Conservation (phyloP, 1,284 basidiomycete genomes). For the Vanrija humicola region DNA sequence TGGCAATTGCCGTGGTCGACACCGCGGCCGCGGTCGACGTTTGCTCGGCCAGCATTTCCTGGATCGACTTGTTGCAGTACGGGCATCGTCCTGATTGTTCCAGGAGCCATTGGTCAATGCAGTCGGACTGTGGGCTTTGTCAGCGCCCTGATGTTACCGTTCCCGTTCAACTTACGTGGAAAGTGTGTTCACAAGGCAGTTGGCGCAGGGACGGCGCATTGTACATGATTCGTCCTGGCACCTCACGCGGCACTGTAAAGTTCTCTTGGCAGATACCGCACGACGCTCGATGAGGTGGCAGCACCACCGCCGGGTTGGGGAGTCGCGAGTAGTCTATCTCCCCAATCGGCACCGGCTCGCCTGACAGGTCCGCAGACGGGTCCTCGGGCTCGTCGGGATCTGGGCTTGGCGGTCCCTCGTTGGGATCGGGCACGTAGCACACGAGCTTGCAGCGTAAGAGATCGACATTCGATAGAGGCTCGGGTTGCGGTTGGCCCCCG, state of each 20-base stretch:
- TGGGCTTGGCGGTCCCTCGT: conserved; percentile 7
- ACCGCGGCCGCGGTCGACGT: not conserved
- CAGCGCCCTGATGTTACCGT: too few relatives aligned
- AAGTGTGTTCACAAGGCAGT: conserved; percentile 36
- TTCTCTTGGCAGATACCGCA: conserved; percentile 40
- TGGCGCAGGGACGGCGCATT: conserved; percentile 25
- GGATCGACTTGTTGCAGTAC: conserved; percentile 32
- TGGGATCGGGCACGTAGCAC: conserved; percentile 26
- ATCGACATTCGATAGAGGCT: conserved; percentile 9
- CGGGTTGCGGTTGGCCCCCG: not conserved
- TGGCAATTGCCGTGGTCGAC: not conserved
- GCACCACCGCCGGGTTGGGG: conserved; percentile 19
- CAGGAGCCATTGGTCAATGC: conserved; percentile 39
- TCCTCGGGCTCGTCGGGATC: not conserved
- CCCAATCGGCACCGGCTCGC: conserved; percentile 1
- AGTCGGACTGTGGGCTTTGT: conserved; percentile 8
- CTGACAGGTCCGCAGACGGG: not conserved
- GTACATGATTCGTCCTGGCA: conserved; percentile 21
- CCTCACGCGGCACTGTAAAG: conserved; percentile 21
- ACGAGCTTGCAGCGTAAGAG: conserved; percentile 17
- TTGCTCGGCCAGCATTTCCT: conserved; percentile 8
- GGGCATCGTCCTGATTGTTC: conserved; percentile 33
- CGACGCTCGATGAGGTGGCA: conserved; percentile 20
- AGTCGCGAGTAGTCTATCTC: conserved; percentile 15
- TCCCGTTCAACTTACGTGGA: conserved; percentile 16